These are phyloP conservation scores for Euphorbia lathyris DNA, from an alignment of 345 rosid genomes.

Conservation along the genomic window DNA sequence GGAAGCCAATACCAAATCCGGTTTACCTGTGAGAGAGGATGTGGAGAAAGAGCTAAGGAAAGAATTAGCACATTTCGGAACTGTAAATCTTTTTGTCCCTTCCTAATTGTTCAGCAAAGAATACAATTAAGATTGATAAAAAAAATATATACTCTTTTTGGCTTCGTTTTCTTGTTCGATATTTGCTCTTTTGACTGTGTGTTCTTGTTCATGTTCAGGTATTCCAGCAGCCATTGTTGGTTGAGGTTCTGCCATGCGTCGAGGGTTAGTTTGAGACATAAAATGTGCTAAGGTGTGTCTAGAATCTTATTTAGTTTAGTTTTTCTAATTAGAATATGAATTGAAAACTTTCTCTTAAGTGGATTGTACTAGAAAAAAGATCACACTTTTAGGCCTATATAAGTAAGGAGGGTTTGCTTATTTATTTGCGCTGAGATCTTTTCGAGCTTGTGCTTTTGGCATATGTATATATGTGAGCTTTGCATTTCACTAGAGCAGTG, in stretches of 20 bases:
- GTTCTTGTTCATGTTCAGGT: slow-evolving; percentile 32
- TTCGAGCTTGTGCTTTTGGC: no score
- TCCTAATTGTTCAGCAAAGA: background rate
- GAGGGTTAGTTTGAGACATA: slow-evolving; percentile 7
- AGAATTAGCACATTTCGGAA: slow-evolving; percentile 43
- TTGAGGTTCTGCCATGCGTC: slow-evolving; percentile 21
- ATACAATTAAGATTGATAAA: slow-evolving; percentile 4
- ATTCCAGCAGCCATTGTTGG: slow-evolving; percentile 36
- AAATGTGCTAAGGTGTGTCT: no score
- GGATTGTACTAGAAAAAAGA: no score
- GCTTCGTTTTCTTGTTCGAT: background rate
- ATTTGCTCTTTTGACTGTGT: background rate
- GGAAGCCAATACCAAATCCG: slow-evolving; percentile 20
- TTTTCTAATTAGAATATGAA: no score
- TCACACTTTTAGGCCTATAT: no score
- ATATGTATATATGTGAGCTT: no score
- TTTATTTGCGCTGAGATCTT: no score
- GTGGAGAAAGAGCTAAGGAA: slow-evolving; percentile 23
- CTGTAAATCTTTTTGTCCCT: slow-evolving; percentile 26
- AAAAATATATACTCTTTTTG: background rate
- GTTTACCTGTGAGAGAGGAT: slow-evolving; percentile 16
- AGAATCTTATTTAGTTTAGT: no score
- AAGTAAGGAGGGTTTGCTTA: no score
- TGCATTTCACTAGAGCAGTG: no score
- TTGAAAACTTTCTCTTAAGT: no score